phyloP scores from a whole-genome alignment of 2,329 filamentous ascomycete species.

The Sclerotinia minor region DNA sequence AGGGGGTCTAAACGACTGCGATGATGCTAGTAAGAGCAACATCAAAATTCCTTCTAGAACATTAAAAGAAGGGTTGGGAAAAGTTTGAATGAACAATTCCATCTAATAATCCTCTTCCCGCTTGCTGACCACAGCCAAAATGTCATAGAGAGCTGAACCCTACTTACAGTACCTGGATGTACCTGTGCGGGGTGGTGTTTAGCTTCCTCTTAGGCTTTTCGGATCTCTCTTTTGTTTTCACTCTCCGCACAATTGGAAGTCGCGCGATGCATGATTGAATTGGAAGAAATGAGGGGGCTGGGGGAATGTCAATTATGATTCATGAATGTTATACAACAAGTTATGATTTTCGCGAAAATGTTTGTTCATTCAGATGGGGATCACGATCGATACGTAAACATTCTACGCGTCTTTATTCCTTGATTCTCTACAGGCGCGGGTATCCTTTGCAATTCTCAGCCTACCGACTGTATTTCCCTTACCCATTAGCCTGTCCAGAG shows the following conservation, averaged over 20 bases:
- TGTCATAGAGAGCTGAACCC: not conserved
- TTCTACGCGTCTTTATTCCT: not conserved
- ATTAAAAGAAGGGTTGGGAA: not conserved
- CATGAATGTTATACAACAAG: not conserved
- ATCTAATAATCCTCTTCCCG: not conserved
- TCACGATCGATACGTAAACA: conserved; percentile 1
- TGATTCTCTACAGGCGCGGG: not conserved
- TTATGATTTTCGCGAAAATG: conserved; percentile 11
- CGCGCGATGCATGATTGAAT: conserved; percentile 12
- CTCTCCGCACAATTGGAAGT: not conserved
- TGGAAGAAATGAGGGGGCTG: conserved; percentile 21
- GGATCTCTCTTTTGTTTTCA: not conserved
- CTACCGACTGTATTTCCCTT: not conserved
- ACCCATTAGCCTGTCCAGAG: not conserved
- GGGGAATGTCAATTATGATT: conserved; percentile 10
- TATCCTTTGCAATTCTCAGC: conserved; percentile 6
- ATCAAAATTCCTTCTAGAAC: conserved; percentile 16
- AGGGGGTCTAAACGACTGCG: conserved; percentile 5
- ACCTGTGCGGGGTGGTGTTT: conserved; percentile 17
- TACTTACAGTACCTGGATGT: conserved; percentile 15
- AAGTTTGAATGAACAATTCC: conserved; percentile 11
- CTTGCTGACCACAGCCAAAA: not conserved
- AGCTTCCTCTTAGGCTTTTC: not conserved
- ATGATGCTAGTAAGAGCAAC: conserved; percentile 6
- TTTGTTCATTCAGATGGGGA: not conserved